Conservation (phyloP, 2,329 filamentous ascomycete genomes). For the Penicillium sp. region DNA sequence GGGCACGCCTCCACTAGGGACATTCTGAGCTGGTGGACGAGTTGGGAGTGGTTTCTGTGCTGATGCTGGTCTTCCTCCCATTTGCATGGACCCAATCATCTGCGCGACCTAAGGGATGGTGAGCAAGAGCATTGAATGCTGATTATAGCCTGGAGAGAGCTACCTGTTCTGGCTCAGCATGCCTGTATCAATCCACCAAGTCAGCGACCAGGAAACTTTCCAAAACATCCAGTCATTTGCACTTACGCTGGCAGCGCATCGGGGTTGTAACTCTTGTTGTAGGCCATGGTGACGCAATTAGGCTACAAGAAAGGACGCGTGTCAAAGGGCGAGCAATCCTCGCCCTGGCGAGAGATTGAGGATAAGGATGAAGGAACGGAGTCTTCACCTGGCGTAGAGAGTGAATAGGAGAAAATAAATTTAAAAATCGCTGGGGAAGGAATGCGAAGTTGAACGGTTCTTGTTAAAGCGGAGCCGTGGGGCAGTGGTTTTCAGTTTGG, state of each 20-base stretch:
- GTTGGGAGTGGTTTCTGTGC: slow-evolving; percentile 27
- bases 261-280: slow-evolving; percentile 89
- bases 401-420: slow-evolving; percentile 1
- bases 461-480: slow-evolving; percentile 26
- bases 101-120: slow-evolving; percentile 42
- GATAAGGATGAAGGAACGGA: not conserved
- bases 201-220: slow-evolving; percentile 11
- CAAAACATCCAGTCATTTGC: not conserved
- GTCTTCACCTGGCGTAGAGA: not conserved
- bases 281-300: slow-evolving; percentile 68
- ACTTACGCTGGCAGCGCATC: slow-evolving; percentile 89
- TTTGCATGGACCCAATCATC: slow-evolving; percentile 41
- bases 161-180: slow-evolving; percentile 73
- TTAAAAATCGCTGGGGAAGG: not conserved
- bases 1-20: slow-evolving; percentile 16
- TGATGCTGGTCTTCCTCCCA: slow-evolving; percentile 17
- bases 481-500: slow-evolving; percentile 19
- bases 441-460: slow-evolving; percentile 6
- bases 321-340: slow-evolving; percentile 2
- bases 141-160: not conserved
- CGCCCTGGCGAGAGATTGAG: not conserved
- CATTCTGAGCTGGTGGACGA: slow-evolving; percentile 23
- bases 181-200: slow-evolving; percentile 46
- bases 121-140: not conserved
- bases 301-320: slow-evolving; percentile 3